Evolutionary conservation across 179 eudicot species (phyloP).

Genomic region (Sideroxylon spinosum): DNA sequence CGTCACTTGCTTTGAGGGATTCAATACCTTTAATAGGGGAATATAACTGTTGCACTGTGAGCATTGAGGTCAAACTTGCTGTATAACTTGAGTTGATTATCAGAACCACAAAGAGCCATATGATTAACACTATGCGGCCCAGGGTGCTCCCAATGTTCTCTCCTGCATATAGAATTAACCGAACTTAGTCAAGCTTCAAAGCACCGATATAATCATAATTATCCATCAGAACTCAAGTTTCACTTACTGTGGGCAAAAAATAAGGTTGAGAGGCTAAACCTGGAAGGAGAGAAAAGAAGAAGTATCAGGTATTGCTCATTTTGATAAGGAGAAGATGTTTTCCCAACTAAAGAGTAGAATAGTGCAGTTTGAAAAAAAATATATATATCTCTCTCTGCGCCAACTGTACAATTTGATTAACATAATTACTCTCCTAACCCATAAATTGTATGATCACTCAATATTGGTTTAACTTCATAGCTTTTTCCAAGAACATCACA

Average conservation of each 20-base stretch:
- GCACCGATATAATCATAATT: neutral
- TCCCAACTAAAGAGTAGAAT: neutral
- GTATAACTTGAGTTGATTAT: conserved; percentile 90
- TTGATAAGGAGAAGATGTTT: neutral
- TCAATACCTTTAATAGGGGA: conserved; percentile 76
- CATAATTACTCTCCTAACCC: conserved; percentile 1
- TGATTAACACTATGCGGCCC: conserved; percentile 61
- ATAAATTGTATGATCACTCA: neutral
- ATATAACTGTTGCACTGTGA: conserved; percentile 77
- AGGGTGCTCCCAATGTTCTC: conserved; percentile 72
- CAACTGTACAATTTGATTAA: neutral
- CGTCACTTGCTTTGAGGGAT: conserved; percentile 38
- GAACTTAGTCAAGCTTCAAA: neutral
- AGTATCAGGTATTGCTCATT: too few relatives aligned
- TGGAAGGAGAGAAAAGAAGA: too few relatives aligned
- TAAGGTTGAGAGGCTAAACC: too few relatives aligned
- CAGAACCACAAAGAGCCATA: conserved; percentile 83
- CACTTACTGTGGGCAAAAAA: conserved; percentile 28
- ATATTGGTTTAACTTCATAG: neutral
- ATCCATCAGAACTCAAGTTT: neutral
- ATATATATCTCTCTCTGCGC: neutral
- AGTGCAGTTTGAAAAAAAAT: neutral
- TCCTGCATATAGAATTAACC: conserved; percentile 39
- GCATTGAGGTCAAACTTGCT: conserved; percentile 81
- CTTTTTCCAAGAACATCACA: neutral